Evolutionary conservation across 371 early-diverging fungal genomes (phyloP).

Genomic region (Neoconidiobolus thromboides): DNA sequence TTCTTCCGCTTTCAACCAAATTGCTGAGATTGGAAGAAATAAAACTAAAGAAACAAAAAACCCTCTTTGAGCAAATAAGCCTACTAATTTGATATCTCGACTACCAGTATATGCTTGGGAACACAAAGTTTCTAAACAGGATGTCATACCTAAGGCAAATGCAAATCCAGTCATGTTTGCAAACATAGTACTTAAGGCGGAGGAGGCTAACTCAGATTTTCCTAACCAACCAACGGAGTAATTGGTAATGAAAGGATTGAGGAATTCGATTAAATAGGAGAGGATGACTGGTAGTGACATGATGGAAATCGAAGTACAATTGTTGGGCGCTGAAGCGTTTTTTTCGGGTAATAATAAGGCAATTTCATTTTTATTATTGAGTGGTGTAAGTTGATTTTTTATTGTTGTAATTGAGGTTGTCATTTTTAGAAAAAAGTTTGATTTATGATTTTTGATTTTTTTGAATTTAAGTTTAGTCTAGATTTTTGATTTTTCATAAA

Average conservation of each 20-base stretch:
- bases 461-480: too few species aligned
- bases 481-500: too few species aligned
- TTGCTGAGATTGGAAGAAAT: constrained; percentile 42
- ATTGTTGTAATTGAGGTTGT: too few species aligned
- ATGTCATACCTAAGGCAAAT: constrained; percentile 51
- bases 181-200: constrained; percentile 17
- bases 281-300: not conserved
- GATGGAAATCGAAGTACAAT: too few species aligned
- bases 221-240: constrained; percentile 1
- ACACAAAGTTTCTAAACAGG: constrained; percentile 77
- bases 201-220: constrained; percentile 7
- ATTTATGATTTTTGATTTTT: too few species aligned
- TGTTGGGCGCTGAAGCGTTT: too few species aligned
- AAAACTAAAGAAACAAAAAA: constrained; percentile 41
- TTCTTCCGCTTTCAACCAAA: constrained; percentile 51
- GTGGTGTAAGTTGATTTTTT: too few species aligned
- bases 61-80: constrained; percentile 64
- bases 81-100: constrained; percentile 43
- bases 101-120: constrained; percentile 66
- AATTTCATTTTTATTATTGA: too few species aligned
- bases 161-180: constrained; percentile 70
- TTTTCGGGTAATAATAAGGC: too few species aligned
- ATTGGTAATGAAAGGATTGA: constrained; percentile 3
- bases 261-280: not conserved
- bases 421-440: too few species aligned